Evolutionary conservation across 2,329 filamentous ascomycete genomes (phyloP).

Genomic region (Aspergillus nomiae): DNA sequence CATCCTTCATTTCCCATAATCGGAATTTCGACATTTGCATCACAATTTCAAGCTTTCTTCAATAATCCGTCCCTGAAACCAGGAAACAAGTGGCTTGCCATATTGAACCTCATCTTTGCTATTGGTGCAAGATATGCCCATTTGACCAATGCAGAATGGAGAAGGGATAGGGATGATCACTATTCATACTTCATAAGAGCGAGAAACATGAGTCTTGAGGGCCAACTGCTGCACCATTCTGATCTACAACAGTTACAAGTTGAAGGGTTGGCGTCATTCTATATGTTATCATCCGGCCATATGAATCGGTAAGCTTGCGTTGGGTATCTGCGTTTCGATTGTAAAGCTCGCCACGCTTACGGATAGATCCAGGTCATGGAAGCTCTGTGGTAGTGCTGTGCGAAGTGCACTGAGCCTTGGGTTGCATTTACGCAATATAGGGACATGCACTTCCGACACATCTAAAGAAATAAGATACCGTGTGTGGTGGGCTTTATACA

Average conservation of each 20-base stretch:
- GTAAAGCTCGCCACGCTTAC: conserved; percentile 2
- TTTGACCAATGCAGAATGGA: conserved; percentile 39
- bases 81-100: conserved; percentile 46
- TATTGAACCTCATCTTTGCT: conserved; percentile 49
- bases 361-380: conserved; percentile 41
- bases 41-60: conserved; percentile 44
- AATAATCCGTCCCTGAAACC: conserved; percentile 35
- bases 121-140: conserved; percentile 45
- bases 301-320: conserved; percentile 42
- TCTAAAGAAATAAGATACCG: conserved; percentile 48
- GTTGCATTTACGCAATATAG: conserved; percentile 45
- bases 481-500: conserved; percentile 49
- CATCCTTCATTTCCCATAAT: conserved; percentile 50
- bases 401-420: conserved; percentile 45
- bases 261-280: conserved; percentile 44
- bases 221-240: conserved; percentile 43
- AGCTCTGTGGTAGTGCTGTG: conserved; percentile 42
- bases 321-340: neutral
- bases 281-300: conserved; percentile 43
- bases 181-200: conserved; percentile 45
- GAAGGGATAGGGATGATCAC: conserved; percentile 41
- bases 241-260: conserved; percentile 49
- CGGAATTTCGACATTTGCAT: conserved; percentile 43
- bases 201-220: conserved; percentile 39
- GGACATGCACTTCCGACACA: conserved; percentile 37